Evolutionary conservation across 2,329 filamentous ascomycete species (phyloP).

Genomic region (Huntiella savannae): DNA sequence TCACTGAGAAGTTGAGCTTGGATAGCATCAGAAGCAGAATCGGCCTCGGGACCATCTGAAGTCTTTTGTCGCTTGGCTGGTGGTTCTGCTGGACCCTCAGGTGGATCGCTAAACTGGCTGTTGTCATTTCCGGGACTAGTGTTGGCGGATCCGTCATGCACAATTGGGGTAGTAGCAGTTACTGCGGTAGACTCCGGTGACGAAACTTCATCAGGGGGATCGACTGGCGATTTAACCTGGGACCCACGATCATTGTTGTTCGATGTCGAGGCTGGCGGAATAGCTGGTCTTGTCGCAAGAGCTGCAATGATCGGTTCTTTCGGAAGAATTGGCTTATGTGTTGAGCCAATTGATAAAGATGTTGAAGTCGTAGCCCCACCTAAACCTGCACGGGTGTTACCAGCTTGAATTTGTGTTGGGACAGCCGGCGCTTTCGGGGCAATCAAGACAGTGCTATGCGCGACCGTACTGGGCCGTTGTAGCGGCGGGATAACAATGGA

Average conservation of each 20-base stretch:
- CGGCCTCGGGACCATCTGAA: not conserved
- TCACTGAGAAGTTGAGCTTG: conserved; percentile 7
- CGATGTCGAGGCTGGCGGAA: not conserved
- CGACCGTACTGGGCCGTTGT: no score
- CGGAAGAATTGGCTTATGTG: no score
- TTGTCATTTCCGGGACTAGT: conserved; percentile 54
- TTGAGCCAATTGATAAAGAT: no score
- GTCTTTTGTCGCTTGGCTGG: conserved; percentile 1
- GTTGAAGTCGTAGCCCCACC: no score
- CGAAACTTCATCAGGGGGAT: conserved; percentile 19
- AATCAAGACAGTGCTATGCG: no score
- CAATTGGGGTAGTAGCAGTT: conserved; percentile 53
- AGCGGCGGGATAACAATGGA: no score
- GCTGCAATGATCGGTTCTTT: no score
- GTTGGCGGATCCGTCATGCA: conserved; percentile 49
- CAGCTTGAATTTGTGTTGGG: no score
- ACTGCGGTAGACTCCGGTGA: conserved; percentile 50
- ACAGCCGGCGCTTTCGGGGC: no score
- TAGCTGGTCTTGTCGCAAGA: not conserved
- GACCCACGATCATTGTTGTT: not conserved
- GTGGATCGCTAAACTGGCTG: not conserved
- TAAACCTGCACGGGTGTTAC: no score
- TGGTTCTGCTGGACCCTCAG: conserved; percentile 13
- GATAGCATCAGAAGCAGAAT: conserved; percentile 10
- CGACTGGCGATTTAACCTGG: not conserved